A percentile compares a stretch with the other conserved stretches of the same genome.
Evolutionary conservation across 352 stramenopile genomes (phyloP).

Genomic region (Phytophthora sojae): DNA sequence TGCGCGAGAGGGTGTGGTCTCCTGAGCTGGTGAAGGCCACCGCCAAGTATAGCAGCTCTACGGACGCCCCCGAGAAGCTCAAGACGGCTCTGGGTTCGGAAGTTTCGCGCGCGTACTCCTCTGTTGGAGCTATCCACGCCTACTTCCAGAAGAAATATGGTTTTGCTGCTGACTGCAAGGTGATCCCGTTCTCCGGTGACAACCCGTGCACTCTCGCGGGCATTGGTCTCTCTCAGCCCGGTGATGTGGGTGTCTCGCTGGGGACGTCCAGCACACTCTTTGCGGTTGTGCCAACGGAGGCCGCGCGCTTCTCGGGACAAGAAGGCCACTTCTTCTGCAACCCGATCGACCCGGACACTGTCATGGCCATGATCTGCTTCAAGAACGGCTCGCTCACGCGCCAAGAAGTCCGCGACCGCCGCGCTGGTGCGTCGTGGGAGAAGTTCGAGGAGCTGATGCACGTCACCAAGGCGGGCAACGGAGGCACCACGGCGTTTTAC

Average conservation of each 20-base stretch:
- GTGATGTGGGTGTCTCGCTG: constrained; percentile 70
- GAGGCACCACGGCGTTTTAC: constrained; percentile 63
- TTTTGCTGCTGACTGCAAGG: constrained; percentile 56
- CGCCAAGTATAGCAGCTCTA: constrained; percentile 31
- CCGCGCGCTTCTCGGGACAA: constrained; percentile 53
- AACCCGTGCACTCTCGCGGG: constrained; percentile 82
- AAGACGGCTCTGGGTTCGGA: constrained; percentile 41
- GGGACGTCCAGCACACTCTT: constrained; percentile 76
- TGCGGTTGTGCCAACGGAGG: constrained; percentile 51
- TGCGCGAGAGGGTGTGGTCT: constrained; percentile 67
- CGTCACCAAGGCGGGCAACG: constrained; percentile 52
- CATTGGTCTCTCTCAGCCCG: constrained; percentile 60
- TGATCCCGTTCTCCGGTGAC: constrained; percentile 84
- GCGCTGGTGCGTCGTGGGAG: constrained; percentile 51
- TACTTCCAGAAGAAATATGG: constrained; percentile 81
- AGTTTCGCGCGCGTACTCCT: constrained; percentile 56
- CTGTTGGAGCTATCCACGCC: constrained; percentile 52
- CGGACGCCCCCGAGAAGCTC: constrained; percentile 34
- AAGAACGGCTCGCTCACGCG: constrained; percentile 86
- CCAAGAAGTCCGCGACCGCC: constrained; percentile 62
- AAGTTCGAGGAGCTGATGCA: constrained; percentile 63
- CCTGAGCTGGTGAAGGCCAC: constrained; percentile 52
- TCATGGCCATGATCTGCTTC: constrained; percentile 91
- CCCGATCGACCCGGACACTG: constrained; percentile 68
- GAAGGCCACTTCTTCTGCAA: constrained; percentile 89